Evolutionary conservation across 345 rosid species (phyloP).

Genomic region (Ailanthus altissimus): DNA sequence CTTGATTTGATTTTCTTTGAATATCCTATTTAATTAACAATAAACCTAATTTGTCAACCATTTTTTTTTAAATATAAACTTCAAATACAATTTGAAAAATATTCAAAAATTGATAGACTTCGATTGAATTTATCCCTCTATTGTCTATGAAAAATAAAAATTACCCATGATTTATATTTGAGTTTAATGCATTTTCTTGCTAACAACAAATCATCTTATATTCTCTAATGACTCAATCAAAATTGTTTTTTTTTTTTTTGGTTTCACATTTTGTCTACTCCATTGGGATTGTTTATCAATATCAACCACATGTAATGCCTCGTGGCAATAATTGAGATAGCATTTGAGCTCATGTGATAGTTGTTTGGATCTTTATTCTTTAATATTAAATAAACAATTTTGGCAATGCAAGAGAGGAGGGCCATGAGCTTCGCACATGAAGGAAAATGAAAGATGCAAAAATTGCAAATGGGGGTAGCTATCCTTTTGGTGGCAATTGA

Average conservation of each 20-base stretch:
- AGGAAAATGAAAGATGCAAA: neutral
- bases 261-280: neutral
- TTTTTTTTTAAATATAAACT: too few species aligned
- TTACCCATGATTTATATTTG: neutral
- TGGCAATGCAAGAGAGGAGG: neutral
- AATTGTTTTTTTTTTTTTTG: neutral
- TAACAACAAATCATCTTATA: neutral
- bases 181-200: neutral
- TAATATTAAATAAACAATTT: neutral
- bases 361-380: neutral
- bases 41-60: too few species aligned
- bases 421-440: neutral
- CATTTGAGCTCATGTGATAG: conserved; percentile 9
- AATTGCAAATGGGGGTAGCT: too few species aligned
- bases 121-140: too few species aligned
- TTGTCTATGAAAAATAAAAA: neutral
- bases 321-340: neutral
- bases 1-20: too few species aligned
- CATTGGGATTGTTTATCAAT: neutral
- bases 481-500: too few species aligned
- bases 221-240: neutral
- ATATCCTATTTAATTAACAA: too few species aligned
- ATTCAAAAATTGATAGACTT: too few species aligned
- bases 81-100: too few species aligned
- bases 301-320: neutral